Evolutionary conservation across 1,284 basidiomycete species (phyloP), one percentile per base, ranked within the genome.

Genomic region (Dichomitus squalens): DNA sequence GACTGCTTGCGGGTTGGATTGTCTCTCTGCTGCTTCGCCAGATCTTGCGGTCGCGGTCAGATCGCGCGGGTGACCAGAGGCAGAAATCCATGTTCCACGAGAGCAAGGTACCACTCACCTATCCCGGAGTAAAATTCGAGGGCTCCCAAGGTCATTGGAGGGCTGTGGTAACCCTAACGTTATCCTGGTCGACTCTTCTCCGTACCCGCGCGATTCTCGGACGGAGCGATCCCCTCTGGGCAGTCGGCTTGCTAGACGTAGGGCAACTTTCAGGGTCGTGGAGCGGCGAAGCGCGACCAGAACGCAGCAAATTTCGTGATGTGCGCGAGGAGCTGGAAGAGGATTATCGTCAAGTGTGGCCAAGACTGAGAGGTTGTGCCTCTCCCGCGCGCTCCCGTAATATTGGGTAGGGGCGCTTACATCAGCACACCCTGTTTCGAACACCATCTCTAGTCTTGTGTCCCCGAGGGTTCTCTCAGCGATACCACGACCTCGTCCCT

Each of bases 91-190:
- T n/a, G n/a, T n/a, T n/a, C n/a, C n/a, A n/a, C n/a, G n/a, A n/a
- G n/a, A n/a, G n/a, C n/a, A n/a, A n/a, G n/a, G n/a, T 31, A 14
- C 7, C 41, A 68, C 71, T 14, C 49, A 78, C 90, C 90, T 67
- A 92, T 91, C 33, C 90, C 89, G 49, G 83, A 83, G 72, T 88
- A 92, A 66, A 92, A 92, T 70, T 92, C 89, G 39, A 90, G 71
- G n/a, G 81, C 84, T 31, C 76, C 76, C 25, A 82, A 64, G 14
- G 69, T 52, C 73, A 75, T 66, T 23, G 52, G 40, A 12, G 38
- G 31, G 36, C 9, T 11, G 34, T 25, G 21, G 41, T 16, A 29
- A 5, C 20, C 7, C 29, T 47, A 21, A 31, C 44, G 29, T 47
- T 47, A 47, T 3, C 14, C 20, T 31, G 38, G 27, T 48, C 39